Evolutionary conservation across 805 yeast genomes (phyloP).

Genomic region (Sugiyamaella chiloensis): DNA sequence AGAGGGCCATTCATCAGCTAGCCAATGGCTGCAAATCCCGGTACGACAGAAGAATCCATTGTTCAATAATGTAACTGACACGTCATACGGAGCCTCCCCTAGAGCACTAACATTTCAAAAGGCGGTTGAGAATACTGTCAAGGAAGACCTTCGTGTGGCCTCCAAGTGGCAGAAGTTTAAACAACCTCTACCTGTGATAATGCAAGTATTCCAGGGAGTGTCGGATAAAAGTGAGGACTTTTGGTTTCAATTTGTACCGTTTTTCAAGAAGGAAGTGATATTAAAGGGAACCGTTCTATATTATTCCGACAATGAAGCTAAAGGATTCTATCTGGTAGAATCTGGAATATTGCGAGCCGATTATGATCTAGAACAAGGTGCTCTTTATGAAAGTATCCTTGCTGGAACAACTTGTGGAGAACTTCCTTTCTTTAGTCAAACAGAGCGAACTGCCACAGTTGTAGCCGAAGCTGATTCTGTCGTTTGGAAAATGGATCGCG

Average conservation of each 20-base stretch:
- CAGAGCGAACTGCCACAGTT: slow-evolving; percentile 46
- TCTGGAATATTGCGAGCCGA: slow-evolving; percentile 52
- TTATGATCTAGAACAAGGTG: slow-evolving; percentile 47
- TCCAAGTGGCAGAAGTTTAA: slow-evolving; percentile 35
- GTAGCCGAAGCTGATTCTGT: slow-evolving; percentile 59
- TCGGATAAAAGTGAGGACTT: slow-evolving; percentile 49
- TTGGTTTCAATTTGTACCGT: slow-evolving; percentile 64
- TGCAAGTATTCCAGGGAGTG: slow-evolving; percentile 62
- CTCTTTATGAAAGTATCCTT: slow-evolving; percentile 49
- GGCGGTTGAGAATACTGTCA: slow-evolving; percentile 34
- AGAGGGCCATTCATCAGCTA: background rate
- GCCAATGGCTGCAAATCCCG: slow-evolving; percentile 1
- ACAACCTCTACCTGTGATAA: slow-evolving; percentile 61
- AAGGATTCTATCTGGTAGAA: slow-evolving; percentile 60
- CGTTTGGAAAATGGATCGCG: slow-evolving; percentile 63
- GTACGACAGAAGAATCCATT: slow-evolving; percentile 9
- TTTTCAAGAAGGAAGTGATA: slow-evolving; percentile 49
- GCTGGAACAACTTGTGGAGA: slow-evolving; percentile 80
- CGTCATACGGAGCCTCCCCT: slow-evolving; percentile 29
- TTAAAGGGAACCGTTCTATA: slow-evolving; percentile 46
- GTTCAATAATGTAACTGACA: slow-evolving; percentile 7
- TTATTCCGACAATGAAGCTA: slow-evolving; percentile 44
- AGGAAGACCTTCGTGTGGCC: slow-evolving; percentile 30
- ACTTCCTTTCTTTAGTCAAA: slow-evolving; percentile 37
- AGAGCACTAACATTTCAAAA: slow-evolving; percentile 26